A percentile compares a stretch with the other conserved stretches of the same genome.
phyloP scores from a whole-genome alignment of 176 grass and related monocot genomes.

The Zea mays region Zm-B73-REFERENCE-NAM-5.0 NC_050100.1:992001-992500 shows the following conservation, averaged over 20 bases:
- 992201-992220: conserved; percentile 61
- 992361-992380: too few species aligned
- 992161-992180: conserved; percentile 72
- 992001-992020: too few species aligned
- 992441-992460: too few species aligned
- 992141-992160: conserved; percentile 88
- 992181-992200: conserved; percentile 61
- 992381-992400: too few species aligned
- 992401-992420: too few species aligned
- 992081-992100: conserved; percentile 32
- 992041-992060: conserved; percentile 61
- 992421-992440: too few species aligned
- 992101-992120: conserved; percentile 41
- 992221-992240: background rate
- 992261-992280: background rate
- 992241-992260: background rate
- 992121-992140: conserved; percentile 63
- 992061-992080: conserved; percentile 48
- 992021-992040: background rate
- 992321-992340: too few species aligned
- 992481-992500: too few species aligned
- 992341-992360: too few species aligned
- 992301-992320: too few species aligned
- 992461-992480: too few species aligned
- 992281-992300: too few species aligned